A percentile compares a stretch with the other conserved stretches of the same genome.
Evolutionary conservation across 2,329 filamentous ascomycete genomes (phyloP).

Genomic region (Trichoderma koningii): DNA sequence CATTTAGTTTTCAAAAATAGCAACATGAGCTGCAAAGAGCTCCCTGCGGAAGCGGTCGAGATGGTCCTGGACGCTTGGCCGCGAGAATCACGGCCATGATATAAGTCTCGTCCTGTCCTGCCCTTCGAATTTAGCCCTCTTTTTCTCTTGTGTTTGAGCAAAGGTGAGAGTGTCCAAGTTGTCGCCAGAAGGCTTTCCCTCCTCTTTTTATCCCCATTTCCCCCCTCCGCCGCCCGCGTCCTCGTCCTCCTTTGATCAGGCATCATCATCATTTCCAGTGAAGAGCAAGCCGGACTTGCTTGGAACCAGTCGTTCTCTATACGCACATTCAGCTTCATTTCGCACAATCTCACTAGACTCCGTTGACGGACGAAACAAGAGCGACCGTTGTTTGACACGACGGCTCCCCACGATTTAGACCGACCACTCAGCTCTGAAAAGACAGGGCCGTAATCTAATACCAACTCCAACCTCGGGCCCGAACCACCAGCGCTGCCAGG

Average conservation of each 20-base stretch:
- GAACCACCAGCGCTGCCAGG: constrained; percentile 17
- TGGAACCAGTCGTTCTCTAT: constrained; percentile 52
- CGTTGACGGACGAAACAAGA: constrained; percentile 29
- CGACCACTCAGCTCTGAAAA: constrained; percentile 34
- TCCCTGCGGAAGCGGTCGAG: constrained; percentile 29
- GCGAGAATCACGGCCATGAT: constrained; percentile 52
- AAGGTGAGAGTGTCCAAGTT: constrained; percentile 53
- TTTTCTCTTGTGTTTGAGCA: constrained; percentile 45
- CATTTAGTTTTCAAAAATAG: constrained; percentile 44
- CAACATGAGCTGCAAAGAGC: constrained; percentile 34
- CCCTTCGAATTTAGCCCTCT: constrained; percentile 45
- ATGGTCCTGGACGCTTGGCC: constrained; percentile 40
- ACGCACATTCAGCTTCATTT: constrained; percentile 28
- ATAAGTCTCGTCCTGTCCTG: constrained; percentile 58
- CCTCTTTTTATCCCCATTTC: constrained; percentile 44
- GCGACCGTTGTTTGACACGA: constrained; percentile 37
- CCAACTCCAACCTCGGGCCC: constrained; percentile 12
- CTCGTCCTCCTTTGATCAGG: constrained; percentile 30
- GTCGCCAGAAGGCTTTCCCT: constrained; percentile 48
- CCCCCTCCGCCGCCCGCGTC: constrained; percentile 35
- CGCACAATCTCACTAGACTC: constrained; percentile 32
- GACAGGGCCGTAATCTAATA: constrained; percentile 40
- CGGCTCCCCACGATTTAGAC: constrained; percentile 32
- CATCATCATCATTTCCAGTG: constrained; percentile 37
- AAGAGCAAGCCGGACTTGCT: constrained; percentile 64